Base-by-base conservation (phyloP, 2,329 filamentous ascomycete genomes). In the Byssothecium circinans region DNA sequence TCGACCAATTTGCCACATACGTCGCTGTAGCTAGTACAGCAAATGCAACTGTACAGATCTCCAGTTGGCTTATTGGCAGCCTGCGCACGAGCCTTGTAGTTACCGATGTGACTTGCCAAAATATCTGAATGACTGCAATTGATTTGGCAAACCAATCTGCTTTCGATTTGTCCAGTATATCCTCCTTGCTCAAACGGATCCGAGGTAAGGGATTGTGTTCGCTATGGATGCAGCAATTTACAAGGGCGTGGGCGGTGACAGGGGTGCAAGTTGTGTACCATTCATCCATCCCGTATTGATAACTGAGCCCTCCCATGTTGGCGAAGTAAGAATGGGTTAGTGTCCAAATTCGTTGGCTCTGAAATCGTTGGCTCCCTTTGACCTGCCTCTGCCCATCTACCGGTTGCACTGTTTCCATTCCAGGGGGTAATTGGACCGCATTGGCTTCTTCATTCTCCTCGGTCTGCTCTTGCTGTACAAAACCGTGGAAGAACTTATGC, bases 1-100 rank as follows among this genome's bases (percentile, higher is more conserved):
- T 27, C 25, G 7, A 27, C 25, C 25, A 27, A 11, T 11, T 27
- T 6, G 25, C 11, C 25, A 27, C 25, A 29, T 66, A 68, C 0
- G 65, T 47, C 2, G 56, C 32, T 2, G 66, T 35, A 10, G 64
- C 61, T 40, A 62, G 59, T 7, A 56, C 2, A 44, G 57, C 33
- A 47, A 58, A 66, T 47, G 88, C 81, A 32, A 87, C 69, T n/a
- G 84, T 73, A 51, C 85, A 81, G 4, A 82, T 64, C 41, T 84
- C 79, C 41, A 88, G 74, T 3, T 91, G 65, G 17, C 81, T 78
- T 11, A 67, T 45, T 2, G 61, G 49, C 6, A 65, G 34, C 8
- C 47, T n/a, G 8, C 11, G 5, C 5, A 25, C 41, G 2, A 54
- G 37, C 15, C 64, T 39, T 17, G 35, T 45, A n/a, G 60, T 35